phyloP scores from a whole-genome alignment of 495 filamentous ascomycete species.

The Cercophora samala region DNA sequence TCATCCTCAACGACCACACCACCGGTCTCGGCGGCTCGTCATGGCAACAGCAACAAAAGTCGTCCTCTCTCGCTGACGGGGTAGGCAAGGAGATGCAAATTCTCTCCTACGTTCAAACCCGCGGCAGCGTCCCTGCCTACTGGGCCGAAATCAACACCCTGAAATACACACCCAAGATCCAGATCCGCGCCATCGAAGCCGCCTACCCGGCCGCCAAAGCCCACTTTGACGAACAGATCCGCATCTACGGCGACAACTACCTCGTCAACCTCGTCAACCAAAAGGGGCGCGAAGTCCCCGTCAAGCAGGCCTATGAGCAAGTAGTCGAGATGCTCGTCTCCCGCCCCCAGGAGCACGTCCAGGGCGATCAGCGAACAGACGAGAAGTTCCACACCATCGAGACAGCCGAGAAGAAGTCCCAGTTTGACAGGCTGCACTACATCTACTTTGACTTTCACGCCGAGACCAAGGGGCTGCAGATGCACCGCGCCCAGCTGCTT shows the following conservation, averaged over 20 bases:
- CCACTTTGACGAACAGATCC: slow-evolving; percentile 91
- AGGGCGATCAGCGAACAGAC: slow-evolving; percentile 53
- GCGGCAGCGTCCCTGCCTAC: slow-evolving; percentile 89
- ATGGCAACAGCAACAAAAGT: slow-evolving; percentile 39
- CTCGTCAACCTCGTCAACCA: slow-evolving; percentile 96
- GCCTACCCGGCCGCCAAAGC: slow-evolving; percentile 71
- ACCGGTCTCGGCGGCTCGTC: slow-evolving; percentile 74
- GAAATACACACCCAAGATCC: slow-evolving; percentile 82
- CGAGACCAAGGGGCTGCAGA: slow-evolving; percentile 89
- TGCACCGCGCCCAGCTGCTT: slow-evolving; percentile 86
- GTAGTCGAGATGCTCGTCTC: slow-evolving; percentile 71
- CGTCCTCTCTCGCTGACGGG: slow-evolving; percentile 44
- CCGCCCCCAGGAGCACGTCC: slow-evolving; percentile 59
- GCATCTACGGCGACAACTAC: slow-evolving; percentile 91
- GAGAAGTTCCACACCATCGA: slow-evolving; percentile 83
- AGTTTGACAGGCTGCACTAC: slow-evolving; percentile 83
- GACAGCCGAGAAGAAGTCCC: slow-evolving; percentile 47
- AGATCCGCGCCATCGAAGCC: slow-evolving; percentile 80
- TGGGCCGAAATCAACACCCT: slow-evolving; percentile 94
- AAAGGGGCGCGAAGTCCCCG: slow-evolving; percentile 76
- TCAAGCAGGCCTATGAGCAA: slow-evolving; percentile 91
- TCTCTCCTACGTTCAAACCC: slow-evolving; percentile 89
- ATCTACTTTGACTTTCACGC: slow-evolving; percentile 98
- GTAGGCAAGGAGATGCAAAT: slow-evolving; percentile 73
- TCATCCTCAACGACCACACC: slow-evolving; percentile 77